Evolutionary conservation across 345 rosid genomes (phyloP), one percentile per base, ranked within the genome.

Genomic region (Populus alba): DNA sequence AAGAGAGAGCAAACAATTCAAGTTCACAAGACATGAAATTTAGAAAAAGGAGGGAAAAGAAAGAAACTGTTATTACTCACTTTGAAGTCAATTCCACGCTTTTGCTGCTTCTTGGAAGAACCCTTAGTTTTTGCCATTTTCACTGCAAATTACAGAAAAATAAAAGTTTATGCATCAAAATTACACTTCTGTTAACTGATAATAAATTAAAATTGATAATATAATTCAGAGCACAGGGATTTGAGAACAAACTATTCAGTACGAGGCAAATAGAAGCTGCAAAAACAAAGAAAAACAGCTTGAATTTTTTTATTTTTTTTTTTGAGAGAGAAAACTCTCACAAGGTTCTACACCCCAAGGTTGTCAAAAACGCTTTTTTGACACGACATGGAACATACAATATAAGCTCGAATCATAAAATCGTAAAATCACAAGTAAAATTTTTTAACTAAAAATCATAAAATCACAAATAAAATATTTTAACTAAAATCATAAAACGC

Each of bases 51-150:
- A 59, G 37, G 37, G 5, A 29, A 10, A 17, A 3, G 6, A 70
- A 75, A 55, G 63, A 38, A 38, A 23, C 17, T 4, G 49, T 7
- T 33, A 22, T 74, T 53, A 84, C 94, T 85, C 61, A 78, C 81
- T 78, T 96, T 96, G 83, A 96, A 96, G 79, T 93, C 99, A 61
- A 94, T 78, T 31, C 94, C 97, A 33, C 87, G 90, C 84, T 91
- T 87, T 76, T 93, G 90, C 88, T 89, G 92, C 89, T 95, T 92
- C 89, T 93, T 95, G 27, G 92, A 86, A 27, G 87, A 55, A 71
- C 90, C 90, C 79, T 91, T 95, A 0, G 88, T 57, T 65, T 90
- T 87, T 57, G 84, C 86, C 98, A 95, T 92, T 81, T 39, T 33
- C 65, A 63, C 70, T 68, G 15, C 8, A 41, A 66, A 79, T 15